Conservation (phyloP, 1,284 basidiomycete genomes). For the Golubevia sp. region DNA sequence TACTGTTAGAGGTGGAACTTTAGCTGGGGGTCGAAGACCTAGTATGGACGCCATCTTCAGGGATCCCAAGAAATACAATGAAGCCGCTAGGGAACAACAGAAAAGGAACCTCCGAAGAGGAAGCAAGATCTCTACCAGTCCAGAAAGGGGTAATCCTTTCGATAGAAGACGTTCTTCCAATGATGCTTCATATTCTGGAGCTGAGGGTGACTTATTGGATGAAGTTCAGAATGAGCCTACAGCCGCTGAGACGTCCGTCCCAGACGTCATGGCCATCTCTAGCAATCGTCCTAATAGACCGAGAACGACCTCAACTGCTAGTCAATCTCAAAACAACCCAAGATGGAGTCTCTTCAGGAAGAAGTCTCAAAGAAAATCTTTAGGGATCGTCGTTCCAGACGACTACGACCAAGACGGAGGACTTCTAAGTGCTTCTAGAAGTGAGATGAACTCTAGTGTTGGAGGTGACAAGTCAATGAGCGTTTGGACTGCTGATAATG, state of each 20-base stretch:
- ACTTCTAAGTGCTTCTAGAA: background rate
- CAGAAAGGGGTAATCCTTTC: background rate
- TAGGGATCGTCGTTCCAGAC: constrained; percentile 25
- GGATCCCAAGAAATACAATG: constrained; percentile 32
- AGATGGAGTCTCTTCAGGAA: constrained; percentile 32
- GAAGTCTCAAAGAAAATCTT: constrained; percentile 22
- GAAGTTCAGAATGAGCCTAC: constrained; percentile 2
- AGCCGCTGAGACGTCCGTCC: constrained; percentile 8
- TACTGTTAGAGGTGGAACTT: constrained; percentile 16
- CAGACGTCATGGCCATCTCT: constrained; percentile 12
- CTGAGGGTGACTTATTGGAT: background rate
- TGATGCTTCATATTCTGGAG: background rate
- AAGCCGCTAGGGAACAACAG: constrained; percentile 25
- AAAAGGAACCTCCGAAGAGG: constrained; percentile 35
- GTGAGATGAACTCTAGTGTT: background rate
- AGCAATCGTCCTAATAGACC: constrained; percentile 12
- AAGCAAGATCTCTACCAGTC: background rate
- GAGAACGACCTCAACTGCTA: constrained; percentile 25
- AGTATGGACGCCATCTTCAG: constrained; percentile 45
- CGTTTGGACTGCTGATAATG: constrained; percentile 79
- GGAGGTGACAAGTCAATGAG: constrained; percentile 31
- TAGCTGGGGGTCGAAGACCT: constrained; percentile 24
- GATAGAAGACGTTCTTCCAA: background rate
- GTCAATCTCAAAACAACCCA: constrained; percentile 13
- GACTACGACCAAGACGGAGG: constrained; percentile 20